Evolutionary conservation across 768 basidiomycete genomes (phyloP).

Genomic region (Tylopilus balloui): DNA sequence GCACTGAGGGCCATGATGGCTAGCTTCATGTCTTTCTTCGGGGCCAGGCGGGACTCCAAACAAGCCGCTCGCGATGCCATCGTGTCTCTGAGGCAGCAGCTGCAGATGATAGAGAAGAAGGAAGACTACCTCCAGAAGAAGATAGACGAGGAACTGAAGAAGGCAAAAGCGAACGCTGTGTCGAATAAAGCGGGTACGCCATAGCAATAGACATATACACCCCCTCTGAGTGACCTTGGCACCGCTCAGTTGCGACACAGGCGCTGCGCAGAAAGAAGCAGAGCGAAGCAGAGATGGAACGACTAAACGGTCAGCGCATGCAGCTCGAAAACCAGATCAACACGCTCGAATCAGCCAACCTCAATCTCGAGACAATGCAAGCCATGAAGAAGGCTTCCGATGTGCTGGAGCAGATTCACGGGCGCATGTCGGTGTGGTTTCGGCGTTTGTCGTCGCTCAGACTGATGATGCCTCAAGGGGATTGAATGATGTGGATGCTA

Average conservation of each 20-base stretch:
- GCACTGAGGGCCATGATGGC: constrained; percentile 52
- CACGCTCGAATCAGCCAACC: constrained; percentile 94
- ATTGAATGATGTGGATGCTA: constrained; percentile 83
- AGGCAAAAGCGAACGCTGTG: constrained; percentile 89
- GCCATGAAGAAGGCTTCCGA: constrained; percentile 96
- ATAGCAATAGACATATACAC: background rate
- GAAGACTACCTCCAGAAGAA: constrained; percentile 95
- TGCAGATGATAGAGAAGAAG: constrained; percentile 98
- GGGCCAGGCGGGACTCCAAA: constrained; percentile 76
- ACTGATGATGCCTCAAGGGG: constrained; percentile 44
- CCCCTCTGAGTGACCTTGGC: constrained; percentile 11
- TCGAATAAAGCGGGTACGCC: constrained; percentile 85
- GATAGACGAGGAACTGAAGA: constrained; percentile 90
- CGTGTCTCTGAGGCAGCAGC: constrained; percentile 85
- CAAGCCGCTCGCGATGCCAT: constrained; percentile 89
- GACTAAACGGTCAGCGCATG: constrained; percentile 76
- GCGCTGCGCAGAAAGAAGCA: constrained; percentile 93
- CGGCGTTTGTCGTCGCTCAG: background rate
- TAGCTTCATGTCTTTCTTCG: constrained; percentile 85
- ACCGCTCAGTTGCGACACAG: constrained; percentile 67
- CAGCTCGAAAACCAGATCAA: constrained; percentile 97
- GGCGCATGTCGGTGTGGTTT: constrained; percentile 65
- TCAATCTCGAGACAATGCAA: constrained; percentile 95
- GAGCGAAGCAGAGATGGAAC: constrained; percentile 80
- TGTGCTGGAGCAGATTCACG: constrained; percentile 86